Evolutionary conservation across 2,329 filamentous ascomycete species (phyloP).

Genomic region (Cladosporium halotolerans): DNA sequence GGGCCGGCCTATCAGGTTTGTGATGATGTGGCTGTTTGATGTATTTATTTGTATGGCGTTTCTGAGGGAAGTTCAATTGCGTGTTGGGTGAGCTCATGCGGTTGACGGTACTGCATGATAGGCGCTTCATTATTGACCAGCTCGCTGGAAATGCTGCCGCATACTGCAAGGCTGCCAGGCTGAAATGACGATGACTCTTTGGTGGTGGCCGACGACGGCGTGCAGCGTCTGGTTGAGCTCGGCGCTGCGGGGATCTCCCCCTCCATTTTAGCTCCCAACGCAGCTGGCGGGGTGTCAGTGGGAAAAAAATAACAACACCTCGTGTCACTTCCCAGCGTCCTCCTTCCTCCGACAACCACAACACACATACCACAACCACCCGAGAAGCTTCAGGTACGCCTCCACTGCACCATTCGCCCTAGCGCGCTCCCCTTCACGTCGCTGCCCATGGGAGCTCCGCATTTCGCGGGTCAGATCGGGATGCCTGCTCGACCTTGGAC

Average conservation of each 20-base stretch:
- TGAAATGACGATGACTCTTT: neutral
- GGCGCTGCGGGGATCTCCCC: neutral
- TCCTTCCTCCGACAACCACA: neutral
- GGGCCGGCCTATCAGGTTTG: neutral
- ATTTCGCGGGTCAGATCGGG: conserved; percentile 8
- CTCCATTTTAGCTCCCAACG: neutral
- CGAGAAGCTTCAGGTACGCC: conserved; percentile 9
- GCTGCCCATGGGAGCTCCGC: conserved; percentile 11
- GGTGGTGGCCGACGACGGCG: neutral
- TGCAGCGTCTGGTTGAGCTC: neutral
- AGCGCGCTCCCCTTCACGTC: conserved; percentile 4
- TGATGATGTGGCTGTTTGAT: neutral
- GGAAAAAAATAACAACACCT: neutral
- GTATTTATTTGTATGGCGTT: neutral
- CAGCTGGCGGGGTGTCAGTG: neutral
- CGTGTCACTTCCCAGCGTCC: neutral
- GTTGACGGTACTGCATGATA: neutral
- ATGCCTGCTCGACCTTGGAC: neutral
- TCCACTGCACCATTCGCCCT: conserved; percentile 3
- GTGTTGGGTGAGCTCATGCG: neutral
- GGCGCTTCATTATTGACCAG: neutral
- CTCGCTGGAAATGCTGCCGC: neutral
- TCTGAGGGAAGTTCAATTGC: neutral
- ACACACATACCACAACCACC: neutral
- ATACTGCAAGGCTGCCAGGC: neutral